phyloP scores from a whole-genome alignment of 1,284 basidiomycete species.

The Ganoderma lucidum region DNA sequence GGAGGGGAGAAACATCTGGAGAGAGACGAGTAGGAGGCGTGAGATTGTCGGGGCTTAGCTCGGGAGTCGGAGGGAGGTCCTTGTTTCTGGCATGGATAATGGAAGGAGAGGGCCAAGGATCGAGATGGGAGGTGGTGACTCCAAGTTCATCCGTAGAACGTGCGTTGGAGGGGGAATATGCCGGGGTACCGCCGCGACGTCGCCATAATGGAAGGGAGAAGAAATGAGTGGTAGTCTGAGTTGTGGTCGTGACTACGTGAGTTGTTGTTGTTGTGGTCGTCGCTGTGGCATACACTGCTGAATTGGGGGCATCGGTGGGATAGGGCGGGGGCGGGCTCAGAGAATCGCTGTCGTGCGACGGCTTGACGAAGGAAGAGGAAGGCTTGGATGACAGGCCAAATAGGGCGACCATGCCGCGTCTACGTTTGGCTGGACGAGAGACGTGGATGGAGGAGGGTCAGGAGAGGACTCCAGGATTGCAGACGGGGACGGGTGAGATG shows the following conservation, averaged over 20 bases:
- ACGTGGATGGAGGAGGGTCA: slow-evolving; percentile 23
- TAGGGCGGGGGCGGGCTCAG: slow-evolving; percentile 50
- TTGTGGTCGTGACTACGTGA: slow-evolving; percentile 58
- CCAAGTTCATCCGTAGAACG: slow-evolving; percentile 42
- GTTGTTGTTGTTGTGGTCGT: slow-evolving; percentile 58
- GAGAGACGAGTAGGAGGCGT: slow-evolving; percentile 24
- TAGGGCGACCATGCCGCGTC: slow-evolving; percentile 48
- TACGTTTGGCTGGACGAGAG: slow-evolving; percentile 26
- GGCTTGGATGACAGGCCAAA: slow-evolving; percentile 44
- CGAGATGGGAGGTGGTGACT: slow-evolving; percentile 28
- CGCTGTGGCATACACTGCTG: slow-evolving; percentile 53
- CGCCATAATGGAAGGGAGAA: slow-evolving; percentile 73
- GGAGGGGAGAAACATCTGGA: slow-evolving; percentile 15
- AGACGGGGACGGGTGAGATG: slow-evolving; percentile 15
- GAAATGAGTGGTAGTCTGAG: slow-evolving; percentile 62
- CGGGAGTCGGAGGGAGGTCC: slow-evolving; percentile 72
- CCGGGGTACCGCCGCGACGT: slow-evolving; percentile 47
- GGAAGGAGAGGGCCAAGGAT: slow-evolving; percentile 30
- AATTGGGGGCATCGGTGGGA: slow-evolving; percentile 43
- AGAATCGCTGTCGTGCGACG: slow-evolving; percentile 32
- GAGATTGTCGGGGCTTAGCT: slow-evolving; percentile 31
- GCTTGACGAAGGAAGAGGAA: slow-evolving; percentile 37
- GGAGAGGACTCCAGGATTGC: slow-evolving; percentile 28
- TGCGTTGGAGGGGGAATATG: slow-evolving; percentile 34
- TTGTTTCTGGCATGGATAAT: slow-evolving; percentile 58